These are phyloP conservation scores for Coffea humblotiana DNA, from an alignment of 305 asterid genomes.

Conservation along the genomic window DNA sequence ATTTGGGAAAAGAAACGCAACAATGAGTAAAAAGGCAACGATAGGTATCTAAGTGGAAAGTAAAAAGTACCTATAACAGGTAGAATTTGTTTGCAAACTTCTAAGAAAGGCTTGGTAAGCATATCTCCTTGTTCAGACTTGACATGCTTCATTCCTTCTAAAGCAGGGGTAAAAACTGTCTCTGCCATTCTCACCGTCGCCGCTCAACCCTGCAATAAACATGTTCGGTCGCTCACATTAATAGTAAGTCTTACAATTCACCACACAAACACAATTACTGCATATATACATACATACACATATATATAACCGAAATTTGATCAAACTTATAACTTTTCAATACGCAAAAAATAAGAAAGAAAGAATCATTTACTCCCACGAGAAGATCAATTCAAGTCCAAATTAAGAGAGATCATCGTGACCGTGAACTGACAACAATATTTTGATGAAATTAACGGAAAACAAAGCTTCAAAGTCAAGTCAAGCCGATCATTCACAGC, in stretches of 20 bases:
- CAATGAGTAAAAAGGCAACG: background rate
- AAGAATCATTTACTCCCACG: no score
- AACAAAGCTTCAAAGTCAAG: background rate
- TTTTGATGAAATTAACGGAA: background rate
- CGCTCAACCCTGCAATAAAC: constrained; percentile 33
- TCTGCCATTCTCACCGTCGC: constrained; percentile 61
- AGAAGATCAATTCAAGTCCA: background rate
- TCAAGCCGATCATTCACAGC: background rate
- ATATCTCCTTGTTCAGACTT: constrained; percentile 78
- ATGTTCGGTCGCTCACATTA: background rate
- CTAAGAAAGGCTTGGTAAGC: constrained; percentile 88
- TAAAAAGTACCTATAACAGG: constrained; percentile 72
- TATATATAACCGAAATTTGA: no score
- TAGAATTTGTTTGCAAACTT: constrained; percentile 79
- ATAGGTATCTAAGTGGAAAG: background rate
- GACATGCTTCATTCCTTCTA: constrained; percentile 89
- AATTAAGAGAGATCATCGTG: background rate
- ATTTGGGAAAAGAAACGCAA: background rate
- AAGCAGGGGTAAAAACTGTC: constrained; percentile 76
- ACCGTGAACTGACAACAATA: background rate
- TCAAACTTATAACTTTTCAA: no score
- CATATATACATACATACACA: background rate
- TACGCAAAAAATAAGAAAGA: no score
- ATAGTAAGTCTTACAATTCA: background rate
- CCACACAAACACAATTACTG: background rate